A percentile compares a stretch with the other conserved stretches of the same genome.
Conservation (phyloP, 306 rosid species). For the Corylus avellana region DNA sequence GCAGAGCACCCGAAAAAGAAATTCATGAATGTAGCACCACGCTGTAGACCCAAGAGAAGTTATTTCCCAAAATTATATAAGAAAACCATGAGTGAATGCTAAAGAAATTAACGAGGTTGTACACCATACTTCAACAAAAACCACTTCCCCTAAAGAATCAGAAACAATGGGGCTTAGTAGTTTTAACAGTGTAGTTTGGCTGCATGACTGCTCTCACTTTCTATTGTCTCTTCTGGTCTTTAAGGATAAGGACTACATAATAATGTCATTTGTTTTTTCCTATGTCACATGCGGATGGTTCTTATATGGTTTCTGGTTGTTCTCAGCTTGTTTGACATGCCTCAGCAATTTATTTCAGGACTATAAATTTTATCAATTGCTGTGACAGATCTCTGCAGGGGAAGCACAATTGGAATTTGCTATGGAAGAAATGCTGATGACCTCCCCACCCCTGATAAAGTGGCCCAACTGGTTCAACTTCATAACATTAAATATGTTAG, state of each 20-base stretch:
- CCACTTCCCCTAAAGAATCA: not conserved
- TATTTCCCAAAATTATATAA: too few species aligned
- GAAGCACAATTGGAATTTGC: conserved; percentile 85
- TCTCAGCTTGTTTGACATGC: not conserved
- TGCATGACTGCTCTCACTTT: not conserved
- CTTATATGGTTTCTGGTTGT: not conserved
- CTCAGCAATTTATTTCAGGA: not conserved
- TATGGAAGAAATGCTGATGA: conserved; percentile 98
- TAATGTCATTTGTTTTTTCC: conserved; percentile 1
- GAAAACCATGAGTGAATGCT: too few species aligned
- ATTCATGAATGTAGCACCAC: too few species aligned
- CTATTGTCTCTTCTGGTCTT: not conserved
- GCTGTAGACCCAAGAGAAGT: too few species aligned
- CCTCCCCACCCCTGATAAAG: conserved; percentile 95
- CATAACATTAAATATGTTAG: conserved; percentile 81
- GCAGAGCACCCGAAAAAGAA: too few species aligned
- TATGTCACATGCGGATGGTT: not conserved
- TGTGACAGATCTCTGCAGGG: conserved; percentile 63
- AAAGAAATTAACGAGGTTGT: not conserved
- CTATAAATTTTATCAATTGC: conserved; percentile 11
- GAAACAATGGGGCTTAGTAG: not conserved
- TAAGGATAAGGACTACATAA: not conserved
- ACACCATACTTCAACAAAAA: not conserved
- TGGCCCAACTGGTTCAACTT: conserved; percentile 77
- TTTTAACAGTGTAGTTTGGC: not conserved